Base-by-base conservation (phyloP, 805 yeast genomes). In the Zygosaccharomyces rouxii region DNA sequence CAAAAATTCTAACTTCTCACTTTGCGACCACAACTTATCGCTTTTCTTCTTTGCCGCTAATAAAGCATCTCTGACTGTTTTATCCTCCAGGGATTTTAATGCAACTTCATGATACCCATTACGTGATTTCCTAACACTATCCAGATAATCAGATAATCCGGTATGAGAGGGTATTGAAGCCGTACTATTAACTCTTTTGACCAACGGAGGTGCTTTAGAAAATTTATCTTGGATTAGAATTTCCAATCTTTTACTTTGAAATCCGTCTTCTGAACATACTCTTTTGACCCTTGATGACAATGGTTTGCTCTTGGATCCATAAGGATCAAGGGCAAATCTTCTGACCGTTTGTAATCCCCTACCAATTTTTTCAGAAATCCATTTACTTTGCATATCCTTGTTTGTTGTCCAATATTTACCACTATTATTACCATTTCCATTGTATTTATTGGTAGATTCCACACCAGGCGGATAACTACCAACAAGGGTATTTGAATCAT, bases 381-480 rank as follows among this genome's bases (percentile, higher is more conserved):
- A 35, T 42, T 52, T 58, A 7, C 57, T 48, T 19, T 49, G 46
- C 28, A 58, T 33, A 30, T 55, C 59, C 33, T 40, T 44, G 23
- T 49, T 47, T 10, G 47, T 50, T 10, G 48, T 21, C 52, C 54
- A 50, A 35, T 33, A 53, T 37, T 44, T 48, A 14, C 10, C 21
- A 7, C 21, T 21, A 33, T 33, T 16, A 16, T 33, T 33, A 33
- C 11, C 11, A 16, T 10, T 33, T 7, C 19, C 10, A 7, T 25
- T 5, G 28, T 25, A 25, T 14, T 33, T 33, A 5, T 16, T 33
- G 11, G 37, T 7, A 14, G 21, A 16, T 10, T 33, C 37, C 21
- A 4, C 37, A 14, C 37, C 37, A 16, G 37, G 37, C n/a, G 21
- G 37, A 33, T 7, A 5, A 33, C 37, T 33, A 13, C 28, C 28